Evolutionary conservation across 495 filamentous ascomycete species (phyloP).

Genomic region (Penicillium mononematosum): DNA sequence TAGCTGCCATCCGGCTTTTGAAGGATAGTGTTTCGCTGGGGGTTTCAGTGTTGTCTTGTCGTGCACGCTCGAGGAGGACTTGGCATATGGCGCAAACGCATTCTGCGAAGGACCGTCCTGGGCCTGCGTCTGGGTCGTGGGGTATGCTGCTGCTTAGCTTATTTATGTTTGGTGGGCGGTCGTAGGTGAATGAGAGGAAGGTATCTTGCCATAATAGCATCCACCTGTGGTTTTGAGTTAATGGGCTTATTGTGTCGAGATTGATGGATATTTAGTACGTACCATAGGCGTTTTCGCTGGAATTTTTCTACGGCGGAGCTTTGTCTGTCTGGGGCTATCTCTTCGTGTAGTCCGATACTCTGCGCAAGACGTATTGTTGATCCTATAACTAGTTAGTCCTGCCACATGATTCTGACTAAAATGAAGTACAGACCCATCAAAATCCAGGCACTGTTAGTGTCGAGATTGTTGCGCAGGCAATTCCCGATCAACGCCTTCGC

Average conservation of each 20-base stretch:
- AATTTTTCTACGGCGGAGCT: conserved; percentile 10
- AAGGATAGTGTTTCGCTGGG: conserved; percentile 29
- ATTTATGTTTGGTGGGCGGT: conserved; percentile 40
- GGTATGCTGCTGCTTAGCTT: conserved; percentile 37
- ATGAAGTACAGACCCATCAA: conserved; percentile 35
- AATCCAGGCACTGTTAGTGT: conserved; percentile 52
- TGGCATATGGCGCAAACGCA: conserved; percentile 40
- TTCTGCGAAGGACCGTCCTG: conserved; percentile 19
- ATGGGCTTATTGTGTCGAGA: too few relatives aligned
- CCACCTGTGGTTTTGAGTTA: conserved; percentile 31
- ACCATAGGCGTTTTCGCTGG: conserved; percentile 3
- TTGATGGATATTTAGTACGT: not conserved
- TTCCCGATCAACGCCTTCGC: conserved; percentile 49
- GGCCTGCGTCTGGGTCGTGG: conserved; percentile 20
- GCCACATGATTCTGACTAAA: not conserved
- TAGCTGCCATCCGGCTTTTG: conserved; percentile 37
- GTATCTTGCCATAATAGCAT: conserved; percentile 54
- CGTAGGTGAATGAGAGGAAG: conserved; percentile 51
- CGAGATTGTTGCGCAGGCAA: conserved; percentile 53
- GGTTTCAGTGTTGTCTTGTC: not conserved
- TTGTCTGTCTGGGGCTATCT: conserved; percentile 28
- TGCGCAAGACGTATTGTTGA: conserved; percentile 49
- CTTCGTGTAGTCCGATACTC: conserved; percentile 47
- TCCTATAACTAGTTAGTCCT: conserved; percentile 25
- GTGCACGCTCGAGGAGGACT: conserved; percentile 29